Evolutionary conservation across 2,329 filamentous ascomycete genomes (phyloP), one percentile per base, ranked within the genome.

Genomic region (Byssochlamys sp.): DNA sequence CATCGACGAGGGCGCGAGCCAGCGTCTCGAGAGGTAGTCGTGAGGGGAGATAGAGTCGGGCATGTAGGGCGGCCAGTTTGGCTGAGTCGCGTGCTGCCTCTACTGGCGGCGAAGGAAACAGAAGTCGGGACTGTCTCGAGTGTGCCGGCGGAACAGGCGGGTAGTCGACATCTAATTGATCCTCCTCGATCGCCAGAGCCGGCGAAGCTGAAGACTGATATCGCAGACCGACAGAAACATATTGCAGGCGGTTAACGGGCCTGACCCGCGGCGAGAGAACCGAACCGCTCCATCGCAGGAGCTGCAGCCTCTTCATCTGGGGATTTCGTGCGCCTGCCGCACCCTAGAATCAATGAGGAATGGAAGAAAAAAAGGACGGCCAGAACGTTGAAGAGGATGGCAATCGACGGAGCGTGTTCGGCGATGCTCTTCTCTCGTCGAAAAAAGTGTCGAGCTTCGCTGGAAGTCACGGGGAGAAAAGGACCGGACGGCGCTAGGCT

Each of bases 51-150:
- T 85, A 84, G 60, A 99, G 83, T 73, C 94, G 89, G 66, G 91
- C 90, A 74, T 96, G 91, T 52, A 99, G 84, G 63, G 94, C 91
- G 62, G 91, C 86, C 66, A 99, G 87, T 78, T 96, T 97, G 61
- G 91, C 86, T 52, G 92, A 97, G 63, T 79, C 74, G 59, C 80
- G 76, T 50, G 90, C 88, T 63, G 81, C 80, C 66, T 82, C 77
- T 63, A 85, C 84, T 56, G 82, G 82, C 63, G 90, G 90, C 67
- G 90, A 92, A 55, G 89, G 88, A 62, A 87, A 79, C 61, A 75
- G 72, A 57, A 75, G 72, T 62, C 70, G 66, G 58, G 67, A 62
- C 65, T 69, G 63, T 66, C 65, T 65, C 59, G 65, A 62, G 60
- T 69, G 61, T 64, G 66, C 66, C 62, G 64, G 61, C 55, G 67